A percentile compares a stretch with the other conserved stretches of the same genome.
These are phyloP conservation scores for Cryptococcus depauperatus DNA, from an alignment of 1,284 basidiomycete genomes.

Conservation along the genomic window DNA sequence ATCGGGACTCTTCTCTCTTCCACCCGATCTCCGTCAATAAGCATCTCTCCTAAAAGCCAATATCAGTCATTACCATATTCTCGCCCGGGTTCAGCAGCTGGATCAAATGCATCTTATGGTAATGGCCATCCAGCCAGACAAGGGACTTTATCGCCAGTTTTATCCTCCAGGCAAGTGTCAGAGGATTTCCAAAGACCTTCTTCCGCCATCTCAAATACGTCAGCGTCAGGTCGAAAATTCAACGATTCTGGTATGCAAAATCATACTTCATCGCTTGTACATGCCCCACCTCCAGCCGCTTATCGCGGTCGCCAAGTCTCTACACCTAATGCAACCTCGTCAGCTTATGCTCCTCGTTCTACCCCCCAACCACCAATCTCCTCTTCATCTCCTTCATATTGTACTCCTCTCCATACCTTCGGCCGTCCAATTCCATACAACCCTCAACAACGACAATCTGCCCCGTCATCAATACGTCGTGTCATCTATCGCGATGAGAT, in stretches of 20 bases:
- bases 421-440: conserved; percentile 19
- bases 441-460: conserved; percentile 19
- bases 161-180: conserved; percentile 11
- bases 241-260: too few species aligned
- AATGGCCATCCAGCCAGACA: conserved; percentile 9
- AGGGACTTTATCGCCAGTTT: conserved; percentile 17
- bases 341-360: background rate
- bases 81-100: conserved; percentile 26
- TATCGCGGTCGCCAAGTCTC: background rate
- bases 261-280: too few species aligned
- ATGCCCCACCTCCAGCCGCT: conserved; percentile 5
- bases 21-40: conserved; percentile 34
- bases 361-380: background rate
- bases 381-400: conserved; percentile 9
- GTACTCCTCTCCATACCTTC: conserved; percentile 21
- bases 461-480: conserved; percentile 11
- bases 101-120: conserved; percentile 16
- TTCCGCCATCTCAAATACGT: conserved; percentile 13
- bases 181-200: conserved; percentile 13
- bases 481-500: conserved; percentile 32
- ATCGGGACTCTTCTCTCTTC: background rate
- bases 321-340: background rate
- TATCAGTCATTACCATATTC: conserved; percentile 19
- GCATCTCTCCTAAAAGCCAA: conserved; percentile 32
- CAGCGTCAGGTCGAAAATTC: too few species aligned